Evolutionary conservation across 2,329 filamentous ascomycete species (phyloP), one percentile per base, ranked within the genome.

Genomic region (Fusarium annulatum): DNA sequence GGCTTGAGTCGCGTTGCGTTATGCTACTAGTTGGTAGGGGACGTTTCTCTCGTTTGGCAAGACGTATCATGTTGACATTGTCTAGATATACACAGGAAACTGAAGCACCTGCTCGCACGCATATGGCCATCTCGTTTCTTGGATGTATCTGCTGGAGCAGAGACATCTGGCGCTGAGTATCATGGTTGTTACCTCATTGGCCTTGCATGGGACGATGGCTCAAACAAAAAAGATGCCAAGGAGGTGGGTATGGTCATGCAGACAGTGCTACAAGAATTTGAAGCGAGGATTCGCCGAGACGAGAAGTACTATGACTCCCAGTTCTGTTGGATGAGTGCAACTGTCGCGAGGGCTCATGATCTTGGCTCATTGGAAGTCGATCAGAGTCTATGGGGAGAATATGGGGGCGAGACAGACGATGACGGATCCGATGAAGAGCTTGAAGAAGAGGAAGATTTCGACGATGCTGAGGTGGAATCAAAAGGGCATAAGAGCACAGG

Each of bases 61-160:
- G 10, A 45, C 30, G 23, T 18, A 49, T 15, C 5, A 61, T 48
- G 38, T 67, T 76, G 34, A 63, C 21, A 59, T 53, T 45, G 16
- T n/a, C 28, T 64, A 89, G 90, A 92, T 67, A 81, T 93, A 23
- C 82, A 88, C 66, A 86, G 86, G 53, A 85, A 85, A 18, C 78
- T 89, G 21, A 86, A 88, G 1, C 79, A 82, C 4, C 75, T 92
- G 7, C 81, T 86, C 52, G 85, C 88, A 4, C 86, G 89, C 26
- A 88, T 92, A 28, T 93, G 90, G 90, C 90, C 91, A 4, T 86
- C 85, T 11, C 85, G 89, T 15, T 92, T 92, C 67, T 84, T 87
- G 10, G 83, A 84, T 36, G 56, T 71, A 5, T 62, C 68, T 2
- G 64, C 60, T 33, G 69, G 67, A 8, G 70, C 74, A 11, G 71